Evolutionary conservation across 2,329 filamentous ascomycete genomes (phyloP).

Genomic region (Didymella lethalis): DNA sequence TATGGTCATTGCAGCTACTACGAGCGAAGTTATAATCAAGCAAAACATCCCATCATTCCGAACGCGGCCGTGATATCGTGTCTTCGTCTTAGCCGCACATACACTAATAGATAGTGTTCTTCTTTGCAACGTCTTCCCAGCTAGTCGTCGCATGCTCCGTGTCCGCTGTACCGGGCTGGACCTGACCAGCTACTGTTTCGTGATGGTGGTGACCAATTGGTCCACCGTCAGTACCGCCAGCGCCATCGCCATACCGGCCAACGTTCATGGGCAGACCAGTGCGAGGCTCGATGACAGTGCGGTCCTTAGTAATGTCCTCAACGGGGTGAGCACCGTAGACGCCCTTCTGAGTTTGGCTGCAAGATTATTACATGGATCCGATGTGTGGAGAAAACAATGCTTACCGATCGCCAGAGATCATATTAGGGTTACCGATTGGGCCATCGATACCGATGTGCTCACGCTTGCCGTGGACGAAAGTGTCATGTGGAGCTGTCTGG

Average conservation of each 20-base stretch:
- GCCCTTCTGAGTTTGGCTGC: constrained; percentile 29
- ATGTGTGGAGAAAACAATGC: constrained; percentile 4
- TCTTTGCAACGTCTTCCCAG: constrained; percentile 40
- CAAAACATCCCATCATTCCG: not conserved
- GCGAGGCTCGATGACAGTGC: constrained; percentile 48
- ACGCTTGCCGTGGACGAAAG: constrained; percentile 24
- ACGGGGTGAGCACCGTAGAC: constrained; percentile 33
- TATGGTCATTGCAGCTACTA: not conserved
- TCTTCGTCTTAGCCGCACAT: not conserved
- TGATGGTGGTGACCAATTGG: constrained; percentile 28
- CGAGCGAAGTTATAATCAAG: not conserved
- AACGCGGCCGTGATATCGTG: not conserved
- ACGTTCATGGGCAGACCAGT: constrained; percentile 54
- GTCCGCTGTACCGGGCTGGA: constrained; percentile 18
- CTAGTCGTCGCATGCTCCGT: constrained; percentile 28
- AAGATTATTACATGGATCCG: not conserved
- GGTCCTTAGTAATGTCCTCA: constrained; percentile 28
- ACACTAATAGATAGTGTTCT: constrained; percentile 37
- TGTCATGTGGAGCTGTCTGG: constrained; percentile 15
- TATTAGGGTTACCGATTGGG: constrained; percentile 36
- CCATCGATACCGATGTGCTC: constrained; percentile 45
- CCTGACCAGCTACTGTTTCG: not conserved
- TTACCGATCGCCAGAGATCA: constrained; percentile 43
- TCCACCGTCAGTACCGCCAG: constrained; percentile 50
- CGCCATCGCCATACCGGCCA: constrained; percentile 49